phyloP scores from a whole-genome alignment of 768 basidiomycete genomes.

The Russula compacta region DNA sequence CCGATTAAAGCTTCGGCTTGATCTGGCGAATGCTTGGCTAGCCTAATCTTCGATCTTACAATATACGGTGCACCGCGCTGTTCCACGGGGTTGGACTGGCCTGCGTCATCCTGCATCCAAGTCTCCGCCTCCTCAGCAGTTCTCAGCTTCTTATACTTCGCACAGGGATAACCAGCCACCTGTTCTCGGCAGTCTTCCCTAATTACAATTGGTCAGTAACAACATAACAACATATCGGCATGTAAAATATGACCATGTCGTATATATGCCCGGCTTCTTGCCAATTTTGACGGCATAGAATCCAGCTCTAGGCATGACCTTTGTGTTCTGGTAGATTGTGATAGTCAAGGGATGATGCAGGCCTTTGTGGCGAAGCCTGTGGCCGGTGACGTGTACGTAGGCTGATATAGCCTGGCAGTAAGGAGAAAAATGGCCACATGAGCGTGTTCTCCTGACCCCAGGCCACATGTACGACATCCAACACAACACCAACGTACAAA shows the following conservation, averaged over 20 bases:
- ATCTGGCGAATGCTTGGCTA: not conserved
- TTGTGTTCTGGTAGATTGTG: not conserved
- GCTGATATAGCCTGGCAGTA: not conserved
- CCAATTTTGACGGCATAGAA: slow-evolving; percentile 76
- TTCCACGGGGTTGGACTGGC: not conserved
- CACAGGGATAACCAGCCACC: slow-evolving; percentile 51
- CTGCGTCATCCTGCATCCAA: slow-evolving; percentile 33
- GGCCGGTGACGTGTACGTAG: not conserved
- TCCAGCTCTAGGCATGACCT: slow-evolving; percentile 22
- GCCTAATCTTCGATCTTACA: not conserved
- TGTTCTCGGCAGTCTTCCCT: slow-evolving; percentile 71
- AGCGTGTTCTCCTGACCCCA: not conserved
- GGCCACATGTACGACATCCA: not conserved
- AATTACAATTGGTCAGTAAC: not conserved
- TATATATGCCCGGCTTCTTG: slow-evolving; percentile 52
- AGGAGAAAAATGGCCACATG: not conserved
- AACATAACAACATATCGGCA: not conserved
- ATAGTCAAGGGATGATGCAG: not conserved
- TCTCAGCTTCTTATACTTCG: slow-evolving; percentile 60
- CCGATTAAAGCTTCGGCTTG: not conserved
- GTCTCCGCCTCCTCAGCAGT: slow-evolving; percentile 46
- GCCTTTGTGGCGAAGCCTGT: not conserved
- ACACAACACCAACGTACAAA: no score
- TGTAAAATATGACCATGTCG: slow-evolving; percentile 47
- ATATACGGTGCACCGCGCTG: not conserved